A percentile compares a stretch with the other conserved stretches of the same genome.
phyloP scores from a whole-genome alignment of 179 eudicot species.

The Silene coronaria region DNA sequence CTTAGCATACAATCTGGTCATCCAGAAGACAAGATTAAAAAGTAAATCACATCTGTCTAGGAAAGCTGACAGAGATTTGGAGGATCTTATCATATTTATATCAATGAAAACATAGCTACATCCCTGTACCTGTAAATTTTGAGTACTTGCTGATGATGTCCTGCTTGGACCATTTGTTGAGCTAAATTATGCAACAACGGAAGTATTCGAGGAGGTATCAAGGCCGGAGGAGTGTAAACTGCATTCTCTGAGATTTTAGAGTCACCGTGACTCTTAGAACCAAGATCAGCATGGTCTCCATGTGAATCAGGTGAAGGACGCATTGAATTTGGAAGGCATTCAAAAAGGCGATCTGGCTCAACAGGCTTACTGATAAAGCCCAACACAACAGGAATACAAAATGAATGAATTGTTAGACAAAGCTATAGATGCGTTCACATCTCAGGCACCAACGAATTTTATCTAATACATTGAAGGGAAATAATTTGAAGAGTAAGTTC shows the following conservation, averaged over 20 bases:
- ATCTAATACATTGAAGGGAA: background rate
- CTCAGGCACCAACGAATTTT: background rate
- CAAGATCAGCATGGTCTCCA: slow-evolving; percentile 45
- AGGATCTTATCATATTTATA: background rate
- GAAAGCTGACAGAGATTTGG: background rate
- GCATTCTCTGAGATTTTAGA: slow-evolving; percentile 53
- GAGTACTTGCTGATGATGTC: slow-evolving; percentile 74
- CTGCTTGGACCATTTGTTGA: slow-evolving; percentile 89
- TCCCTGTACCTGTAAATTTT: slow-evolving; percentile 70
- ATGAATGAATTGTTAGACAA: background rate
- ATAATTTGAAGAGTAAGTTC: too few relatives aligned
- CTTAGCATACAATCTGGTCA: background rate
- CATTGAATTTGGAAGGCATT: slow-evolving; percentile 83
- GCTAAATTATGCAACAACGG: slow-evolving; percentile 90
- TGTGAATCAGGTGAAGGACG: slow-evolving; percentile 80
- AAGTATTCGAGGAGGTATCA: slow-evolving; percentile 78
- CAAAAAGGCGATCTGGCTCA: slow-evolving; percentile 93
- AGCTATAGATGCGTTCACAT: background rate
- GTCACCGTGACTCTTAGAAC: slow-evolving; percentile 54
- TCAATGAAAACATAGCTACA: background rate
- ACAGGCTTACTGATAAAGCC: slow-evolving; percentile 72
- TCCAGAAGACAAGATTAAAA: slow-evolving; percentile 5
- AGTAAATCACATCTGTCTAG: background rate
- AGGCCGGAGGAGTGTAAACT: slow-evolving; percentile 73
- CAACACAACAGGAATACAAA: slow-evolving; percentile 3